These are phyloP conservation scores for Fusarium lyarnte DNA, from an alignment of 2,329 filamentous ascomycete species.

Conservation along the genomic window DNA sequence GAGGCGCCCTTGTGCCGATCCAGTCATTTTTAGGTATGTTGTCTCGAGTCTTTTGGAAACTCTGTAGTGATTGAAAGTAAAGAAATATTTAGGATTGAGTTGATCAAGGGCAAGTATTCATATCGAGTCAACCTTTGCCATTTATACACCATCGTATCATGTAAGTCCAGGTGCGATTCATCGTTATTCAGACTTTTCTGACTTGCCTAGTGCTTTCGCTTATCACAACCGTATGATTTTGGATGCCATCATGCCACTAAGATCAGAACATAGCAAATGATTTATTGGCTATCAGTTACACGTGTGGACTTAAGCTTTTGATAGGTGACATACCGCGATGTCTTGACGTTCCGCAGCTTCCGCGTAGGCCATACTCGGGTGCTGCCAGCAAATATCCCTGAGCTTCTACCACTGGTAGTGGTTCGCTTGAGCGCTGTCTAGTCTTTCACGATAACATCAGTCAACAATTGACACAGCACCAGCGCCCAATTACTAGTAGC, in stretches of 20 bases:
- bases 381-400: background rate
- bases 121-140: fast-evolving
- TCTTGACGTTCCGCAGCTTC: background rate
- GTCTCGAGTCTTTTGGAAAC: background rate
- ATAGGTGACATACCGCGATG: background rate
- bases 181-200: background rate
- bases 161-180: background rate
- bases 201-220: background rate
- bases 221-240: background rate
- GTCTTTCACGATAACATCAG: background rate
- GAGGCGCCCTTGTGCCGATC: background rate
- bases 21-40: background rate
- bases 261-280: background rate
- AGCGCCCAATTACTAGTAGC: background rate
- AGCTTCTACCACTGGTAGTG: background rate
- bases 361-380: background rate
- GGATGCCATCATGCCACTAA: background rate
- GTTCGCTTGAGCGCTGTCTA: background rate
- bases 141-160: background rate
- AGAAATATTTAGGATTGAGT: background rate
- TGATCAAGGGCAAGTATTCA: fast-evolving
- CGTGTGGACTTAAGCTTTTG: background rate
- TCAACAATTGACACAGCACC: background rate
- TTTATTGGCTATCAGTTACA: background rate
- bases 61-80: background rate